phyloP scores from a whole-genome alignment of 192 early-diverging fungal species.

The Entophlyctis luteolus region DNA sequence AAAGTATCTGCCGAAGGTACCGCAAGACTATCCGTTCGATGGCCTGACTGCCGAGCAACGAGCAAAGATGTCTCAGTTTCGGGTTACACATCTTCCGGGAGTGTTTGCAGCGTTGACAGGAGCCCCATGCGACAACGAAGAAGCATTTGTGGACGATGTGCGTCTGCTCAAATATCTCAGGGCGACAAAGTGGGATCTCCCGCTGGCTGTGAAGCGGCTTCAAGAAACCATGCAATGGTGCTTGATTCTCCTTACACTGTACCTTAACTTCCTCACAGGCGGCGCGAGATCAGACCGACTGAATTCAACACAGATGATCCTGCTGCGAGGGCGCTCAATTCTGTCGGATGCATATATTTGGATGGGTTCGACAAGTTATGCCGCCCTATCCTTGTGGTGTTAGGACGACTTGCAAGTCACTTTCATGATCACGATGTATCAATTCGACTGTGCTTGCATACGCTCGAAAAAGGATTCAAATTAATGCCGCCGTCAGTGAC shows the following conservation, averaged over 20 bases:
- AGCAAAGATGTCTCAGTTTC: neutral
- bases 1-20: neutral
- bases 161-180: conserved; percentile 69
- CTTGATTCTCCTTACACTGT: too few relatives aligned
- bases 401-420: neutral
- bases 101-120: neutral
- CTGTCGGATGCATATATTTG: conserved; percentile 48
- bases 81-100: neutral
- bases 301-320: conserved; percentile 59
- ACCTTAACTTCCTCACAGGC: too few relatives aligned
- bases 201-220: conserved; percentile 51
- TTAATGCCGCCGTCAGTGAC: conserved; percentile 72
- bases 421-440: conserved; percentile 57
- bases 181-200: conserved; percentile 67
- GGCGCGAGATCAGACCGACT: conserved; percentile 65
- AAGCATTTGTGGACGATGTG: conserved; percentile 32
- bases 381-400: neutral
- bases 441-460: conserved; percentile 74
- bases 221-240: conserved; percentile 73
- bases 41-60: neutral
- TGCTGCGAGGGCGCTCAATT: conserved; percentile 67
- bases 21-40: conserved; percentile 5
- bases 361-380: conserved; percentile 12
- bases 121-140: conserved; percentile 15
- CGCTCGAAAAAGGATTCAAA: conserved; percentile 68